A percentile compares a stretch with the other conserved stretches of the same genome.
Conservation (phyloP, 1,284 basidiomycete species). For the Moesziomyces sp. region DNA sequence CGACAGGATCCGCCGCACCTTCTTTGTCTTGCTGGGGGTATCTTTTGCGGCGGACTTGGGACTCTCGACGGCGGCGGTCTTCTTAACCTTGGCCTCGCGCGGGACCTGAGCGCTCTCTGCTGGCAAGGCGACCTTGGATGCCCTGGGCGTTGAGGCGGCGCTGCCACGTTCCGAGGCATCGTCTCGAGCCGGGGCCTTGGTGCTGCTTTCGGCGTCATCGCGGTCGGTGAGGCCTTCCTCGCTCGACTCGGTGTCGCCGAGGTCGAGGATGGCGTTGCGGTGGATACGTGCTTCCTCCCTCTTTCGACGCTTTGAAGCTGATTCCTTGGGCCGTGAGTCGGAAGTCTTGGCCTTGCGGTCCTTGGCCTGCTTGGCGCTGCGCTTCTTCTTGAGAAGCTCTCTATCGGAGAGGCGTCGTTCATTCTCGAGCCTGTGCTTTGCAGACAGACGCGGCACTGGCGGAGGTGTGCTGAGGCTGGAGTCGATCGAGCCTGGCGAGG, state of each 20-base stretch:
- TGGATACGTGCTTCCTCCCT: constrained; percentile 37
- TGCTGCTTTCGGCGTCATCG: constrained; percentile 3
- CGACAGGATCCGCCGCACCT: constrained; percentile 36
- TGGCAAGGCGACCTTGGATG: constrained; percentile 7
- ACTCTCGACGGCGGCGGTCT: constrained; percentile 16
- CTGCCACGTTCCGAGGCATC: constrained; percentile 11
- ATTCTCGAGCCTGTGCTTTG: constrained; percentile 28
- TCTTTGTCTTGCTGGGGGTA: constrained; percentile 28
- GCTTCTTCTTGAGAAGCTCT: constrained; percentile 41
- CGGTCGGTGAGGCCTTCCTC: constrained; percentile 20
- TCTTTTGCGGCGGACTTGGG: constrained; percentile 20
- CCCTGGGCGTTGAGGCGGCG: constrained; percentile 20
- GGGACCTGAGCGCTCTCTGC: background rate
- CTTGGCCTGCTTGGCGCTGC: constrained; percentile 20
- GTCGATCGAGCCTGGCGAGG: constrained; percentile 30
- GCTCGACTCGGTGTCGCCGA: constrained; percentile 49
- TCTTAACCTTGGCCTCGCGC: constrained; percentile 20
- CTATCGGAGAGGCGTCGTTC: constrained; percentile 28
- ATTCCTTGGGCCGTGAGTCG: constrained; percentile 21
- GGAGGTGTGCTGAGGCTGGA: constrained; percentile 35
- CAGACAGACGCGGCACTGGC: constrained; percentile 19
- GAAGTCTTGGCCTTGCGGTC: constrained; percentile 12
- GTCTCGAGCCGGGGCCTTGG: constrained; percentile 14
- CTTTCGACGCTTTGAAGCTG: constrained; percentile 32
- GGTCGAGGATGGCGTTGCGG: constrained; percentile 43